A percentile compares a stretch with the other conserved stretches of the same genome.
Evolutionary conservation across 2,329 filamentous ascomycete genomes (phyloP).

Genomic region (Sporothrix curviconia): DNA sequence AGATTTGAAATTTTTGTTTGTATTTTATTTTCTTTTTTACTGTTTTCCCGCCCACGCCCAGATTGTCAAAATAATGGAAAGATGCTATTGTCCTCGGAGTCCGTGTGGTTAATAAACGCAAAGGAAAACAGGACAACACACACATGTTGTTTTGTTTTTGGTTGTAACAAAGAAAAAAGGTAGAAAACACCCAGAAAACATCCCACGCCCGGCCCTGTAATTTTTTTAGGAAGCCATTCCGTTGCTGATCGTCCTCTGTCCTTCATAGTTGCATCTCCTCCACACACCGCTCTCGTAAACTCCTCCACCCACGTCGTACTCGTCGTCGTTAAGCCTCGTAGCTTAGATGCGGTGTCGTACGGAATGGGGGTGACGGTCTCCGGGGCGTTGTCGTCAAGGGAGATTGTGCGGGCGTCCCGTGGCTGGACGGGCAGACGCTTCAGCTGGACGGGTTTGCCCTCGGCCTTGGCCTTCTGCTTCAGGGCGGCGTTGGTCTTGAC

Average conservation of each 20-base stretch:
- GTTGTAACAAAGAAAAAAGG: constrained; percentile 9
- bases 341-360: constrained; percentile 97
- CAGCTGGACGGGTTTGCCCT: constrained; percentile 80
- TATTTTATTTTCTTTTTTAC: constrained; percentile 10
- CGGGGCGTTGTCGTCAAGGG: constrained; percentile 25
- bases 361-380: constrained; percentile 43
- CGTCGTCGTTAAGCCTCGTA: neutral
- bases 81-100: constrained; percentile 14
- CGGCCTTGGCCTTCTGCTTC: constrained; percentile 87
- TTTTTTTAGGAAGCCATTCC: constrained; percentile 8
- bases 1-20: constrained; percentile 14
- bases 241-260: constrained; percentile 8
- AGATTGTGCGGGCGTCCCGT: constrained; percentile 63
- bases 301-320: neutral
- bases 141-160: constrained; percentile 8
- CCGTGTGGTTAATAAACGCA: constrained; percentile 10
- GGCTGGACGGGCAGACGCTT: constrained; percentile 84
- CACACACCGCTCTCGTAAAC: neutral
- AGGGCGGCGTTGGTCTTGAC: constrained; percentile 94
- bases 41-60: constrained; percentile 7
- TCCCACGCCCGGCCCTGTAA: constrained; percentile 13
- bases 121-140: constrained; percentile 10
- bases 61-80: constrained; percentile 6
- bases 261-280: neutral
- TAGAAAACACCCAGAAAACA: constrained; percentile 13